Base-by-base conservation (phyloP, 192 early-diverging fungal genomes). In the Coemansia sp. region DNA sequence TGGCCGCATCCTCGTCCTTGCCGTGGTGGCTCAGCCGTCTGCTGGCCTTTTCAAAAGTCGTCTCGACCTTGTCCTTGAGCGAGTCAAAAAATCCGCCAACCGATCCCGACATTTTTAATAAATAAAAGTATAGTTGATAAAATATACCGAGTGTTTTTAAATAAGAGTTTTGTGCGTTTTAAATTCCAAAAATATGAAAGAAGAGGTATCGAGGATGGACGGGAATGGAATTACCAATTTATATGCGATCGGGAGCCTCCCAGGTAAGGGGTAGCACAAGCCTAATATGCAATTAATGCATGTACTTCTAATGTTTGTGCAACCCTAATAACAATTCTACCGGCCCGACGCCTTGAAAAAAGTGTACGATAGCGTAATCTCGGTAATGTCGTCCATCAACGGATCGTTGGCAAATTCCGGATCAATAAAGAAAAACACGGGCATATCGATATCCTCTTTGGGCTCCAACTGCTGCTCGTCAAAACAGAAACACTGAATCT, bases 401-500 rank as follows among this genome's bases (percentile, higher is more conserved):
- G 95, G 95, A 82, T 99, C 97, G 38, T 88, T 82, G 16, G 88
- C 85, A 85, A 99, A 94, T 73, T 93, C 97, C 0, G 97, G 97
- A 62, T 99, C 97, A 58, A 99, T 92, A 68, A 93, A 99, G 75
- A 99, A 99, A 61, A 99, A 99, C 13, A 94, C 90, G 5, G 91
- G 91, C 91, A 94, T 94, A 62, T 98, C 97, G 5, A 99, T 90
- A 54, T 94, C 87, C 75, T 99, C 97, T 10, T 85, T 85, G 0
- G 94, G 88, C 57, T 82, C 83, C 61, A 99, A 79, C 75, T 88
- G 89, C 75, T 99, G 97, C 75, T 97, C 95, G 64, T 99, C 97
- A 83, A 99, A 99, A 74, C 97, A 99, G 65, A 99, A 99, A 71
- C 97, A 99, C 71, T 99, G 97, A 60, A 99, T 95, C 83, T 99